Conservation (phyloP, 768 basidiomycete genomes). For the Phylloporus sp. region DNA sequence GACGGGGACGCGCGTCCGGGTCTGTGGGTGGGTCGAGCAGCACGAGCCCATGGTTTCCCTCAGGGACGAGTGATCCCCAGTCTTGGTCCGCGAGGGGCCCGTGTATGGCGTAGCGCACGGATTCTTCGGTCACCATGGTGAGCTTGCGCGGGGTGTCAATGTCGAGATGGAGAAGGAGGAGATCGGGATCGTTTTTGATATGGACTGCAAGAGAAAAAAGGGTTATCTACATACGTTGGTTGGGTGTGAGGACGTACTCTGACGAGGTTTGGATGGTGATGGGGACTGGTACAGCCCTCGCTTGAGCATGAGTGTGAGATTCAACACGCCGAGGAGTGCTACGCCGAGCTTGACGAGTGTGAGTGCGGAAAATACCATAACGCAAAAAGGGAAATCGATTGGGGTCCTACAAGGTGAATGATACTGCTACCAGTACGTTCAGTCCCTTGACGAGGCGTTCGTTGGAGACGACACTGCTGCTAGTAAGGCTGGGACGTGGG, state of each 20-base stretch:
- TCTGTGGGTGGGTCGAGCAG: slow-evolving; percentile 6
- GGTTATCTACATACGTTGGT: neutral
- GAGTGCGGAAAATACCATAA: slow-evolving; percentile 8
- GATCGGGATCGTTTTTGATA: slow-evolving; percentile 4
- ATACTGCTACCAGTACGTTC: no score
- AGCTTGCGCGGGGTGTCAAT: slow-evolving; percentile 4
- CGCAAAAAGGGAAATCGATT: neutral
- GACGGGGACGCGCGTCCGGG: slow-evolving; percentile 4
- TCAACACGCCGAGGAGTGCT: slow-evolving; percentile 18
- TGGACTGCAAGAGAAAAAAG: slow-evolving; percentile 7
- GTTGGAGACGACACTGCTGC: neutral
- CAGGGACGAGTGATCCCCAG: slow-evolving; percentile 24
- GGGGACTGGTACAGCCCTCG: neutral
- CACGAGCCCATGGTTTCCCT: slow-evolving; percentile 17
- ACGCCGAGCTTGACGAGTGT: slow-evolving; percentile 19
- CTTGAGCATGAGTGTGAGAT: slow-evolving; percentile 11
- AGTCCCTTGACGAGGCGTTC: no score
- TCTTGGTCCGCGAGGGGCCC: slow-evolving; percentile 23
- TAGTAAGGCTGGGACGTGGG: no score
- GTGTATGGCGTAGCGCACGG: slow-evolving; percentile 20
- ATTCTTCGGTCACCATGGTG: slow-evolving; percentile 20
- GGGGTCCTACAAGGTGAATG: no score
- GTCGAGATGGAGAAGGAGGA: slow-evolving; percentile 18
- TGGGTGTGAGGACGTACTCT: slow-evolving; percentile 8
- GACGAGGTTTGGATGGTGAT: slow-evolving; percentile 6